Base-by-base conservation (phyloP, 2,329 filamentous ascomycete species). In the Cordyceps fumosorosea region DNA sequence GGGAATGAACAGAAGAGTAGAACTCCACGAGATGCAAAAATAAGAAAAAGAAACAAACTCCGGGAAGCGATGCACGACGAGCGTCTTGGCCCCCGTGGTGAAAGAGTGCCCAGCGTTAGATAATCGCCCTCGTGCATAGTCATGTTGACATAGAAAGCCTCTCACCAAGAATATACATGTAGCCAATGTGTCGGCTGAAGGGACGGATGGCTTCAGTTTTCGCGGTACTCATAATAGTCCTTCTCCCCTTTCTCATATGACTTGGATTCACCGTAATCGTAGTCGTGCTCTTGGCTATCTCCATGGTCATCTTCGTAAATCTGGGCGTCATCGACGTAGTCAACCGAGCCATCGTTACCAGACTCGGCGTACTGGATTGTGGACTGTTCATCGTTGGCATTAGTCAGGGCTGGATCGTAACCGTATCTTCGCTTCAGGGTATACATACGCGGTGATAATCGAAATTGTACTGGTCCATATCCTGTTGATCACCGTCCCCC, bases 251-350 rank as follows among this genome's bases (percentile, higher is more conserved):
- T 74, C 51, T 72, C 70, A 58, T 78, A 76, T 60, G 69, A 71
- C 54, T 77, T 75, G 45, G 71, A 67, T 56, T 70, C 71, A 40
- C 78, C 73, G 64, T 77, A 76, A 64, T 72, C 74, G 62, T 75
- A 78, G 61, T 71, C 69, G 51, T 72, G 68, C 8, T 66, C 64
- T 48, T 73, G 68, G 51, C 79, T 77, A 51, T 73, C 76, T 63
- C 75, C 74, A 62, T 81, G 79, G 62, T 80, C 79, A 65, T 82
- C 80, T 67, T 82, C 79, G 65, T 82, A 82, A 45, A 81, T 80
- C 64, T 81, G 80, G 64, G 78, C 78, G 64, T 81, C 78, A 65
- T 82, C 79, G 61, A 80, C 76, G 64, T 82, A 82, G 64, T 82
- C 80, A 29, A 78, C 74, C 59, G 79, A 75, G 29, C 73, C 75